phyloP scores from a whole-genome alignment of 2,329 filamentous ascomycete genomes.

The Fusarium decemcellulare region DNA sequence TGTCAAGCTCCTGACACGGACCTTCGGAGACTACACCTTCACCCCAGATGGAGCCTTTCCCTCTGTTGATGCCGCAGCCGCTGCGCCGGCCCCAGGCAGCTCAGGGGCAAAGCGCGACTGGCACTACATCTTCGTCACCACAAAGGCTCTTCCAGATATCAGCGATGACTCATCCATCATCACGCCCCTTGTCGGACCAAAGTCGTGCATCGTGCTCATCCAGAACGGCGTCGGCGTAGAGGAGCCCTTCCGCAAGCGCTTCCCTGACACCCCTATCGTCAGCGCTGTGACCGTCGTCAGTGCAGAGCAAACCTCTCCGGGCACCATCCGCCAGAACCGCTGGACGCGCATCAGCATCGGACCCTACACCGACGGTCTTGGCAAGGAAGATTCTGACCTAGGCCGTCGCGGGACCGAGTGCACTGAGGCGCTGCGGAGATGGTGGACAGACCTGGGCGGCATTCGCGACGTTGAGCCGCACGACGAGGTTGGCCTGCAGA shows the following conservation, averaged over 20 bases:
- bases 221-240: conserved; percentile 82
- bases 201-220: conserved; percentile 74
- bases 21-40: conserved; percentile 78
- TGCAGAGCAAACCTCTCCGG: conserved; percentile 75
- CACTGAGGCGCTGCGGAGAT: conserved; percentile 65
- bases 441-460: conserved; percentile 69
- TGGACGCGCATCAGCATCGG: conserved; percentile 82
- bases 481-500: conserved; percentile 76
- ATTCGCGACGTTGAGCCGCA: conserved; percentile 77
- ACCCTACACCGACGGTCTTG: conserved; percentile 70
- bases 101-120: conserved; percentile 46
- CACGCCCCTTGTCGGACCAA: conserved; percentile 68
- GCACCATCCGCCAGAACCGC: conserved; percentile 77
- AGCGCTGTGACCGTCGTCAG: conserved; percentile 79
- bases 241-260: conserved; percentile 73
- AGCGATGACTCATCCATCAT: conserved; percentile 74
- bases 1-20: conserved; percentile 74
- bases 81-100: conserved; percentile 8
- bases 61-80: conserved; percentile 69
- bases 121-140: conserved; percentile 79
- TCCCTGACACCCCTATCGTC: conserved; percentile 72
- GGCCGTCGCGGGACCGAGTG: conserved; percentile 54
- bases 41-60: conserved; percentile 73
- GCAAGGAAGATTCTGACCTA: conserved; percentile 52
- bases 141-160: conserved; percentile 77